Percentiles rank a stretch among this genome's conserved stretches.
These are phyloP conservation scores for Thuidium tamariscinum DNA, from an alignment of 225 moss, liverwort and hornwort species.

Conservation along the genomic window DNA sequence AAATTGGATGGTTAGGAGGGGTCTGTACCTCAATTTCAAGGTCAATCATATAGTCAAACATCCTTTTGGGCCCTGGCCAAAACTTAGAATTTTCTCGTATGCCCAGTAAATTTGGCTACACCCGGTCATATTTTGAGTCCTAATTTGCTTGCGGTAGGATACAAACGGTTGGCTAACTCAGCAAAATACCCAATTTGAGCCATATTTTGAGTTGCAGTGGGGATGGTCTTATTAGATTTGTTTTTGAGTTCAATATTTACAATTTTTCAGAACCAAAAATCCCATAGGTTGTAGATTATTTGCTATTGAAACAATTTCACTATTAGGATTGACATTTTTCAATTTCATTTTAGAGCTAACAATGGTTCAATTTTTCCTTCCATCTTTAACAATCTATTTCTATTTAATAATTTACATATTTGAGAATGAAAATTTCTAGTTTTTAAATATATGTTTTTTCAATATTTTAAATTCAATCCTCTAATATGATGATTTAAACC, in stretches of 20 bases:
- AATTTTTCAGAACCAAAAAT: background rate
- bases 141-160: too few species aligned
- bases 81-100: too few species aligned
- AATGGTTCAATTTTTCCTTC: background rate
- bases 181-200: too few species aligned
- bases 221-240: background rate
- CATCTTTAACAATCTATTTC: background rate
- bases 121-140: too few species aligned
- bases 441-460: too few species aligned
- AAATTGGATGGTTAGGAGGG: too few species aligned
- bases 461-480: background rate
- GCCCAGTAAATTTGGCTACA: too few species aligned
- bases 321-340: background rate
- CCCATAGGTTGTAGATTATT: accelerated
- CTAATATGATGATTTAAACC: background rate
- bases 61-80: too few species aligned
- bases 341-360: background rate
- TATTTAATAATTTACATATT: background rate
- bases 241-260: background rate
- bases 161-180: too few species aligned
- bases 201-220: too few species aligned
- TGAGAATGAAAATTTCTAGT: background rate
- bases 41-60: too few species aligned
- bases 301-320: background rate
- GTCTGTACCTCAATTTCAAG: too few species aligned